A percentile compares a stretch with the other conserved stretches of the same genome.
Conservation (phyloP, 2,329 filamentous ascomycete species). For the Aspergillus novoparasiticus region DNA sequence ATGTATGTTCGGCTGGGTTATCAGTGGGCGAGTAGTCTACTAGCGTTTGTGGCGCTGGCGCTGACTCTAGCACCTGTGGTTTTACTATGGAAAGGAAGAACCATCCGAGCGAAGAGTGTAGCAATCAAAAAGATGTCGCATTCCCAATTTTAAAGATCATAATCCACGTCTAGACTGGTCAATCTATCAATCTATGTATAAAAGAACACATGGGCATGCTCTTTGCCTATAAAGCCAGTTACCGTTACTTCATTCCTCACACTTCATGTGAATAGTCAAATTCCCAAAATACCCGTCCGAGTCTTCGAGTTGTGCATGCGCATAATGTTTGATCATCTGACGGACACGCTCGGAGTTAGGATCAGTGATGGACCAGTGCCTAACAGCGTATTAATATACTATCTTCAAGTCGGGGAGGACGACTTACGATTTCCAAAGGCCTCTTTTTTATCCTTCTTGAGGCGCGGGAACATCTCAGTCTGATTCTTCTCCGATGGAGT, state of each 20-base stretch:
- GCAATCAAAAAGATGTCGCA: constrained; percentile 13
- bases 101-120: constrained; percentile 28
- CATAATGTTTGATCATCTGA: constrained; percentile 26
- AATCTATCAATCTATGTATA: background rate
- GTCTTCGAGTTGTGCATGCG: constrained; percentile 15
- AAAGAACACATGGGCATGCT: background rate
- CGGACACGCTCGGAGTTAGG: constrained; percentile 23
- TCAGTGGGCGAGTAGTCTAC: constrained; percentile 43
- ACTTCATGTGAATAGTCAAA: constrained; percentile 23
- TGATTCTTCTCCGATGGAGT: background rate
- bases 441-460: no score
- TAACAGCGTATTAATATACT: background rate
- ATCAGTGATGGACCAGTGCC: constrained; percentile 23
- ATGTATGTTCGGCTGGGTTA: constrained; percentile 42
- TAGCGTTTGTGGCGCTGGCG: constrained; percentile 42
- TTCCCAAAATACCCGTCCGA: constrained; percentile 24
- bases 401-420: background rate
- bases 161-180: background rate
- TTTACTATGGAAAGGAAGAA: constrained; percentile 39
- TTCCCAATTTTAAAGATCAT: background rate
- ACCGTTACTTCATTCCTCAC: background rate
- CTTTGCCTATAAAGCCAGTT: background rate
- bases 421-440: no score
- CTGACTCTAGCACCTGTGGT: constrained; percentile 40
- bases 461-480: no score